A percentile compares a stretch with the other conserved stretches of the same genome.
phyloP scores from a whole-genome alignment of 1,139 yeast genomes.

The Pneumocystis jirovecii region DNA sequence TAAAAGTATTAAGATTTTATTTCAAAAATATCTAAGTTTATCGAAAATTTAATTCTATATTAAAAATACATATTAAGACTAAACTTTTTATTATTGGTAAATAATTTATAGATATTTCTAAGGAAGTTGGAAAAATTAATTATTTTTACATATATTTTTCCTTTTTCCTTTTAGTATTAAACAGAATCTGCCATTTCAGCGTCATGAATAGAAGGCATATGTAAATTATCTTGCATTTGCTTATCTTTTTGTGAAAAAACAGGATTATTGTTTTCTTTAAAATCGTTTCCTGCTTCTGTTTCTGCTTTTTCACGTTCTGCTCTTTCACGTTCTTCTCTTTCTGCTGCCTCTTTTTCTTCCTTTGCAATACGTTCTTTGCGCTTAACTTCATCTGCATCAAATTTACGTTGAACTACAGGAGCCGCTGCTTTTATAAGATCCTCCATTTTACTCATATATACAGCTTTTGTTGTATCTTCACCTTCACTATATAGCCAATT shows the following conservation, averaged over 20 bases:
- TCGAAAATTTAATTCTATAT: neutral
- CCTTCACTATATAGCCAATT: slow-evolving; percentile 98
- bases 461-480: slow-evolving; percentile 89
- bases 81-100: neutral
- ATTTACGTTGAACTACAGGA: slow-evolving; percentile 86
- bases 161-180: neutral
- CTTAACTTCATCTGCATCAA: slow-evolving; percentile 84
- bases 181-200: slow-evolving; percentile 10
- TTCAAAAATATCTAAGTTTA: neutral
- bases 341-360: slow-evolving; percentile 73
- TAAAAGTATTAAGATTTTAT: neutral
- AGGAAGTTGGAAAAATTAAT: neutral
- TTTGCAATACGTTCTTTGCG: slow-evolving; percentile 68
- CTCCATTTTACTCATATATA: slow-evolving; percentile 94
- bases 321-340: slow-evolving; percentile 20
- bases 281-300: slow-evolving; percentile 1
- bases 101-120: neutral
- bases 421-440: slow-evolving; percentile 92
- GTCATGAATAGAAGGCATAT: slow-evolving; percentile 1
- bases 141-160: neutral
- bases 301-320: slow-evolving; percentile 1
- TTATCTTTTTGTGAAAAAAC: neutral
- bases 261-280: neutral
- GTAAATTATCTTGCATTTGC: slow-evolving; percentile 4
- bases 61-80: neutral